Evolutionary conservation across 2,329 filamentous ascomycete species (phyloP).

Genomic region (Penicillium sp.): DNA sequence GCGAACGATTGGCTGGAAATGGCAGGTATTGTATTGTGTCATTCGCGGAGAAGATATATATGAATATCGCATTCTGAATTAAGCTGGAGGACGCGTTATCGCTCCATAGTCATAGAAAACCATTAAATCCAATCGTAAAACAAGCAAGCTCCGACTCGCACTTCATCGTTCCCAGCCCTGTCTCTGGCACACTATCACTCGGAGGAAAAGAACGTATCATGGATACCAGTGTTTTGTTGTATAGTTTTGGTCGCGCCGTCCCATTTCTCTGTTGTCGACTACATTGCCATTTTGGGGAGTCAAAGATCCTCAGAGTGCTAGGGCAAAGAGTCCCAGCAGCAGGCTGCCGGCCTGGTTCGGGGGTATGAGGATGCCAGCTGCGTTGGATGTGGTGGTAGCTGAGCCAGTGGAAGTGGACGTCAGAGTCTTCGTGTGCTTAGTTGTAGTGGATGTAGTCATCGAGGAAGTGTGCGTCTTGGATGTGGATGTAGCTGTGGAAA

Average conservation of each 20-base stretch:
- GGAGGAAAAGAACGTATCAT: not conserved
- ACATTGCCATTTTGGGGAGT: too few relatives aligned
- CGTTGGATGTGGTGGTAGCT: slow-evolving; percentile 24
- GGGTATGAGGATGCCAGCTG: slow-evolving; percentile 26
- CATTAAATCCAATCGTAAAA: slow-evolving; percentile 8
- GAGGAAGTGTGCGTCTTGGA: slow-evolving; percentile 16
- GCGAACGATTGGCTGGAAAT: not conserved
- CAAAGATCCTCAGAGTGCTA: slow-evolving; percentile 22
- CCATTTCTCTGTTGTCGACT: too few relatives aligned
- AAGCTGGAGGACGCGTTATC: slow-evolving; percentile 8
- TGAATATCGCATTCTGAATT: slow-evolving; percentile 13
- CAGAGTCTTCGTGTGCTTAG: slow-evolving; percentile 15
- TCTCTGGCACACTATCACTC: not conserved
- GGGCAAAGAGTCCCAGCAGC: slow-evolving; percentile 27
- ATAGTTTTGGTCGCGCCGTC: too few relatives aligned
- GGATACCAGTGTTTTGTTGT: too few relatives aligned
- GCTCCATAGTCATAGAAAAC: slow-evolving; percentile 8
- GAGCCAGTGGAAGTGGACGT: slow-evolving; percentile 24
- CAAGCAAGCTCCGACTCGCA: slow-evolving; percentile 1
- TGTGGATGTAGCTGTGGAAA: slow-evolving; percentile 11
- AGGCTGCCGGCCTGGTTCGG: slow-evolving; percentile 31
- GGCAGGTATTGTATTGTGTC: too few relatives aligned
- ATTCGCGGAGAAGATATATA: slow-evolving; percentile 1
- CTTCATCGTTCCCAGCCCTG: not conserved
- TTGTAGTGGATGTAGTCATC: slow-evolving; percentile 21